Conservation (phyloP, 2,329 filamentous ascomycete species). For the Phialophora chinensis region DNA sequence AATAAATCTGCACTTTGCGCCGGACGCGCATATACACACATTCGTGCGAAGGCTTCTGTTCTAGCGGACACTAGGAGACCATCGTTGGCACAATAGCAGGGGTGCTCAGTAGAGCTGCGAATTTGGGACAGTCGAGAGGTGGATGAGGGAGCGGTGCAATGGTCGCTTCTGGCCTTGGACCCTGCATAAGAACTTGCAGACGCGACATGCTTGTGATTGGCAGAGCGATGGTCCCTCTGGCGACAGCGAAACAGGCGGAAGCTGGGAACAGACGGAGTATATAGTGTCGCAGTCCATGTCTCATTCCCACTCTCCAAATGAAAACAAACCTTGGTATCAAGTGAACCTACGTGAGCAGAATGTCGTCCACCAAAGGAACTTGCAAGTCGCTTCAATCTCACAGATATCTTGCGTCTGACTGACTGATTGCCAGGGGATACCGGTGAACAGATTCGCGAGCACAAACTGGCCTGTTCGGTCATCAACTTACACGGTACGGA, state of each 20-base stretch:
- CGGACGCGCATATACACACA: too few relatives aligned
- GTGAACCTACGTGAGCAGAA: not conserved
- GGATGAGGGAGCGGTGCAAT: not conserved
- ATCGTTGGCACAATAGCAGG: not conserved
- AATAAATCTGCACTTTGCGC: too few relatives aligned
- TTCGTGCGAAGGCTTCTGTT: too few relatives aligned
- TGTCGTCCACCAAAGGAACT: conserved; percentile 30
- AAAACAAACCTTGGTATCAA: not conserved
- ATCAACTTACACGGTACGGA: conserved; percentile 34
- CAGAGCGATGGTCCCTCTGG: conserved; percentile 8
- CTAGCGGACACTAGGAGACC: not conserved
- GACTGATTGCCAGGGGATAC: conserved; percentile 25
- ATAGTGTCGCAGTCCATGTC: not conserved
- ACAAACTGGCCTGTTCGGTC: conserved; percentile 33
- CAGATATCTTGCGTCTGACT: not conserved
- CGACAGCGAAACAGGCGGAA: conserved; percentile 1
- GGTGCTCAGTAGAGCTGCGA: not conserved
- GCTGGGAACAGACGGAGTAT: not conserved
- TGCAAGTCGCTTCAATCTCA: conserved; percentile 3
- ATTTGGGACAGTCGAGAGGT: not conserved
- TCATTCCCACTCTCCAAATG: not conserved
- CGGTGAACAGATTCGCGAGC: conserved; percentile 33
- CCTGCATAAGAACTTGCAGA: conserved; percentile 2
- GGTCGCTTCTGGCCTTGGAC: not conserved
- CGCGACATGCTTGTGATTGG: conserved; percentile 5